Conservation (phyloP, 305 asterid genomes). For the Vinca major region DNA sequence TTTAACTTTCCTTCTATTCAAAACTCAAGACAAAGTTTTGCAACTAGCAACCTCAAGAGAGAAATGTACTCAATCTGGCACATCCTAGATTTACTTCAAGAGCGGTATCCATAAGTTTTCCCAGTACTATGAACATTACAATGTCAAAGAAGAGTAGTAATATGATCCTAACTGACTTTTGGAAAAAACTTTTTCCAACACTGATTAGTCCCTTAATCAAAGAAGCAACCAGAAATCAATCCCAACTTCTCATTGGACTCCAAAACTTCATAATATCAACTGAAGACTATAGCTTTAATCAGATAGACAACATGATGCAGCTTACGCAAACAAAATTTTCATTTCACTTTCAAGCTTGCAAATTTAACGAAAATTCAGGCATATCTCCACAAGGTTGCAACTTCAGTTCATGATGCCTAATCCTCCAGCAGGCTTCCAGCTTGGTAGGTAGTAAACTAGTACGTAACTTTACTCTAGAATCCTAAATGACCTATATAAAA, state of each 20-base stretch:
- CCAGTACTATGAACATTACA: neutral
- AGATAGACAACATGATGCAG: neutral
- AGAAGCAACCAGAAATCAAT: neutral
- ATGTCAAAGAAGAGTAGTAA: neutral
- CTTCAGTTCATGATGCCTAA: neutral
- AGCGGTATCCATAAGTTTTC: neutral
- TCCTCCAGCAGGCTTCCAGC: neutral
- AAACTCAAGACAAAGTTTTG: neutral
- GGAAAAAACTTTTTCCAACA: neutral
- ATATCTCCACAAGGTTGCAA: slow-evolving; percentile 1
- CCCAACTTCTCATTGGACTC: neutral
- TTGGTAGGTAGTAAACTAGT: neutral
- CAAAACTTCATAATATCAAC: neutral
- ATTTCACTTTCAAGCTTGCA: neutral
- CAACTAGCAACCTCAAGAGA: neutral
- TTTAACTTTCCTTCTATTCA: neutral
- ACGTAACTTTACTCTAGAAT: neutral
- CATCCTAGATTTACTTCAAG: neutral
- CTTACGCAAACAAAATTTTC: neutral
- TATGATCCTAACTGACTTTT: neutral
- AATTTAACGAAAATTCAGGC: neutral
- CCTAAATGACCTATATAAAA: neutral
- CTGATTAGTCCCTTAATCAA: neutral
- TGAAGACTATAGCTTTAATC: neutral
- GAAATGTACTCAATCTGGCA: neutral